Evolutionary conservation across 306 rosid genomes (phyloP), one percentile per base, ranked within the genome.

Genomic region (Cotoneaster glaucophyllus): DNA sequence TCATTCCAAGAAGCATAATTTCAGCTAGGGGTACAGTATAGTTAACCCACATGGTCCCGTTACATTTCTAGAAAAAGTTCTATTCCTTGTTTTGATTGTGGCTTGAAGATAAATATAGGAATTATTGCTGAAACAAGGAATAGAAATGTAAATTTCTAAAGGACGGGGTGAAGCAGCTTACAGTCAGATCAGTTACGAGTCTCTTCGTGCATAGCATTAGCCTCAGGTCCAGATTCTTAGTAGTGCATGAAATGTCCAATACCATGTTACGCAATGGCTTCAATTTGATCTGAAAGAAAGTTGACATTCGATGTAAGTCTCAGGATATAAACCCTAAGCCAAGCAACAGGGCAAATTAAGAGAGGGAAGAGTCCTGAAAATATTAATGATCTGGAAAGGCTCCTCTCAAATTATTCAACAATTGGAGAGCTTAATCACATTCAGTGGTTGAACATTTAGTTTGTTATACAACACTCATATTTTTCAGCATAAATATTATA

Each of bases 211-310:
- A 45, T 45, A 87, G 56, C 86, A 82, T 74, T 67, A 89, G 67
- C 57, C 91, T 87, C 74, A 89, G 71, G 78, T 87, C 93, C 78
- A 80, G 43, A 52, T 80, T 84, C 85, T 82, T 81, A 25, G 44
- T 58, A 62, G 74, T 74, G 82, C 85, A 85, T 8, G 90, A 87
- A 21, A 87, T 66, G 80, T 85, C 86, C 8, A 37, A 53, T 21
- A 85, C 83, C 91, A 89, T 67, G 64, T 74, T 68, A 25, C 86
- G 89, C 19, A 76, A n/a, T 43, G 28, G 82, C 18, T 82, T 76
- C 22, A 82, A 84, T 64, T 85, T 79, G 32, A 82, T 64, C 93
- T 89, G 44, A 25, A 59, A 45, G 43, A 48, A 74, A 67, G 43
- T 43, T 39, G 26, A 64, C 32, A 29, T 34, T 25, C 62, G 21